These are phyloP conservation scores for Combretum micranthum DNA, from an alignment of 345 rosid genomes.

Conservation along the genomic window DNA sequence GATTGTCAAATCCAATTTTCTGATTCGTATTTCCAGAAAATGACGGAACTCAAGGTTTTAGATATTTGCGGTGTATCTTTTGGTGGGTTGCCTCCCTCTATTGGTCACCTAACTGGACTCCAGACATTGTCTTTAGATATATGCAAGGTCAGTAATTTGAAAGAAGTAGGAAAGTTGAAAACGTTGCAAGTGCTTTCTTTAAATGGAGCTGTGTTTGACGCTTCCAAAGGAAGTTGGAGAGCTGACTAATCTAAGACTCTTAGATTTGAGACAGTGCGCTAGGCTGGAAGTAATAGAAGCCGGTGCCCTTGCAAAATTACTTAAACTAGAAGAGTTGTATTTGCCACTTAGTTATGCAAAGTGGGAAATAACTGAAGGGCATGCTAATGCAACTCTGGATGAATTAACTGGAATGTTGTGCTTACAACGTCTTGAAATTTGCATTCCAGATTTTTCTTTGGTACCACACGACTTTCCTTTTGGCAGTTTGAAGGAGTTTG, in stretches of 20 bases:
- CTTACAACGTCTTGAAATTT: neutral
- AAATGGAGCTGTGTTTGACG: neutral
- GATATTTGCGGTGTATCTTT: neutral
- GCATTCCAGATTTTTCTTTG: neutral
- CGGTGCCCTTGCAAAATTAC: slow-evolving; percentile 9
- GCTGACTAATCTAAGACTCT: slow-evolving; percentile 5
- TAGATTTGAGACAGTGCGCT: slow-evolving; percentile 14
- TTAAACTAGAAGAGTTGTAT: slow-evolving; percentile 16
- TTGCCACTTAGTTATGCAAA: slow-evolving; percentile 2
- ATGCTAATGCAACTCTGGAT: slow-evolving; percentile 7
- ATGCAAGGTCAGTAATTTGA: too few relatives aligned
- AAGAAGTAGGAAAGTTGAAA: too few relatives aligned
- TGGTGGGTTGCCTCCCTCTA: neutral
- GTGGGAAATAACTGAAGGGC: slow-evolving; percentile 14
- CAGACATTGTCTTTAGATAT: slow-evolving; percentile 4
- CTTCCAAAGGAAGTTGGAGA: neutral
- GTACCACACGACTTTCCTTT: slow-evolving; percentile 3
- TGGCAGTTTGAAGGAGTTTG: neutral
- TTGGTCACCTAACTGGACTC: slow-evolving; percentile 1
- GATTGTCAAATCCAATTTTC: neutral
- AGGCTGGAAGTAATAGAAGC: slow-evolving; percentile 14
- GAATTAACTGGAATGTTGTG: slow-evolving; percentile 13
- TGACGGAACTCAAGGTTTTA: slow-evolving; percentile 18
- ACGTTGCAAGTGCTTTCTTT: too few relatives aligned
- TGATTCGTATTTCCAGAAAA: slow-evolving; percentile 2